Evolutionary conservation across 345 rosid genomes (phyloP).

Genomic region (Populus ilicifolia): DNA sequence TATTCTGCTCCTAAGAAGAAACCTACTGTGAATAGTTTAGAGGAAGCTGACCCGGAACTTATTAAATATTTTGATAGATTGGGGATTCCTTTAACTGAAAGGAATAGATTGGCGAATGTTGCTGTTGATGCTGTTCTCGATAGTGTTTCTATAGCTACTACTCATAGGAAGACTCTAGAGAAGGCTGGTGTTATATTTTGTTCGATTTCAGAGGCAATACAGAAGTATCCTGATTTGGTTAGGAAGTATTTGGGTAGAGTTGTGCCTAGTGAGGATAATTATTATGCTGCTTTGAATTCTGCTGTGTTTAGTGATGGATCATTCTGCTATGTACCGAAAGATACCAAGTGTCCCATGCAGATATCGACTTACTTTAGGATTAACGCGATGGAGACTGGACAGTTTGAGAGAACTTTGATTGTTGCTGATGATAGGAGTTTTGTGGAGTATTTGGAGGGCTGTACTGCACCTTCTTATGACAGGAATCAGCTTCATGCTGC

Average conservation of each 20-base stretch:
- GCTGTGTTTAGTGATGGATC: constrained; percentile 97
- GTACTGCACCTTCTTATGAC: constrained; percentile 91
- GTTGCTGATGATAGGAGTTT: constrained; percentile 88
- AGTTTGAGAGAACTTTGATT: constrained; percentile 94
- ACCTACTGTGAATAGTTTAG: constrained; percentile 68
- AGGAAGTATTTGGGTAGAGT: constrained; percentile 80
- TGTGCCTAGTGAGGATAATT: constrained; percentile 85
- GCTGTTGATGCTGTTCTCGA: constrained; percentile 93
- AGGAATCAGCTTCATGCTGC: constrained; percentile 94
- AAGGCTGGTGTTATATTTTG: constrained; percentile 87
- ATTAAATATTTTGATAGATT: constrained; percentile 67
- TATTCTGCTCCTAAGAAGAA: constrained; percentile 91
- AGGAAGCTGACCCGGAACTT: constrained; percentile 84
- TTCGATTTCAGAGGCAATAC: constrained; percentile 81
- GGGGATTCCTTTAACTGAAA: constrained; percentile 70
- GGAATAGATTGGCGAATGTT: constrained; percentile 74
- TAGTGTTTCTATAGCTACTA: constrained; percentile 85
- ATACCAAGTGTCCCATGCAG: constrained; percentile 83
- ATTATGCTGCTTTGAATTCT: constrained; percentile 74
- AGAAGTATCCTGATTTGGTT: constrained; percentile 70
- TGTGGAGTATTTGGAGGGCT: constrained; percentile 94
- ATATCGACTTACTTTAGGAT: constrained; percentile 90
- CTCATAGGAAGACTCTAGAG: constrained; percentile 67
- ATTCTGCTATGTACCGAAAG: constrained; percentile 73
- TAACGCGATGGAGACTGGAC: constrained; percentile 87